phyloP scores from a whole-genome alignment of 768 basidiomycete genomes.

The Rhizopogon roseolus region DNA sequence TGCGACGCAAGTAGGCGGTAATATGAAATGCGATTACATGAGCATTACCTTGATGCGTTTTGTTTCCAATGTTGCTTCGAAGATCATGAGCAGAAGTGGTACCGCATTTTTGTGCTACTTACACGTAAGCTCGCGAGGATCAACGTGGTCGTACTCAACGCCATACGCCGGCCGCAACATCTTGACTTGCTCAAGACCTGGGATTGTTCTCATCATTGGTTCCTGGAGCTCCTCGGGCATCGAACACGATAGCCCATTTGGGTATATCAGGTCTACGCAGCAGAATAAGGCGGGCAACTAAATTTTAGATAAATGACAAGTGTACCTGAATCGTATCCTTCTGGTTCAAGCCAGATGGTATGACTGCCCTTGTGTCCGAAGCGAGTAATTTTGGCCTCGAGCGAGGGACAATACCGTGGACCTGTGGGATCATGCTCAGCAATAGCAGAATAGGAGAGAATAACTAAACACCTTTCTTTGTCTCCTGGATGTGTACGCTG shows the following conservation, averaged over 20 bases:
- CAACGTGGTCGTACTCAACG: slow-evolving; percentile 89
- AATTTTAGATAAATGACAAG: neutral
- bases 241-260: slow-evolving; percentile 85
- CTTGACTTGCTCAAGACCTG: slow-evolving; percentile 78
- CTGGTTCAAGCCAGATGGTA: slow-evolving; percentile 85
- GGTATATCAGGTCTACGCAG: slow-evolving; percentile 73
- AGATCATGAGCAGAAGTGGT: neutral
- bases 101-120: slow-evolving; percentile 22
- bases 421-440: slow-evolving; percentile 38
- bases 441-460: neutral
- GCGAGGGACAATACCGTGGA: slow-evolving; percentile 87
- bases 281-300: neutral
- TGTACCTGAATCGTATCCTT: slow-evolving; percentile 83
- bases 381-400: slow-evolving; percentile 82
- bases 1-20: slow-evolving; percentile 16
- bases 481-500: slow-evolving; percentile 84
- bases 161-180: slow-evolving; percentile 88
- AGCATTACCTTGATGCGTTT: slow-evolving; percentile 63
- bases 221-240: slow-evolving; percentile 85
- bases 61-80: slow-evolving; percentile 74
- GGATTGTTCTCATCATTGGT: slow-evolving; percentile 77
- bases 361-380: slow-evolving; percentile 71
- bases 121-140: slow-evolving; percentile 78
- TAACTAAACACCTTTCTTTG: slow-evolving; percentile 62
- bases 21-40: neutral